Base-by-base conservation (phyloP, 768 basidiomycete species). In the Chalciporus pseudorubinellus region DNA sequence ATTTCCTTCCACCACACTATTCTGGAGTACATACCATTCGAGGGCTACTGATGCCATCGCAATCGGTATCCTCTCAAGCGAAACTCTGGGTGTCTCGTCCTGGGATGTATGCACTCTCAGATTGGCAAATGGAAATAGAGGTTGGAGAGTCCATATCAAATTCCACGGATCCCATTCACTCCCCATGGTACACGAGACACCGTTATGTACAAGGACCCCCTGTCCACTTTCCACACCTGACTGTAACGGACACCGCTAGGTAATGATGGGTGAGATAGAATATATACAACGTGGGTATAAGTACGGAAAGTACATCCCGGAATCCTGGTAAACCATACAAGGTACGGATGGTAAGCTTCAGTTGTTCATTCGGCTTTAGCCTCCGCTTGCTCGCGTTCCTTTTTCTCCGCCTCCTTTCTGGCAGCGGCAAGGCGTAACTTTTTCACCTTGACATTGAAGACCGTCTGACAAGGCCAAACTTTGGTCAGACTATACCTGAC, bases 401-500 rank as follows among this genome's bases (percentile, higher is more conserved):
- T 71, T 38, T 72, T 70, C 38, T 68, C 66, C 34, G 54, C 46
- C 61, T 81, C 78, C 60, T 81, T 83, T 60, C 74, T 79, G 45
- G 74, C 70, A 6, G 77, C 78, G 29, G 79, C 80, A 36, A 84
- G 68, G 18, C 75, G 78, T 50, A 82, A 56, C 61, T 78, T 78
- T 73, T 92, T 91, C 51, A 84, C 73, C 54, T 82, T 82, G 55
- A 82, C 77, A 65, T 89, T 92, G 73, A 89, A 84, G 65, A 82
- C 77, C 4, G 85, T 88, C 86, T 87, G 54, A 42, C 21, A 38
- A 9, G 38, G 33, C 53, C 43, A 49, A 51, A 50, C 22, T 1
- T n/a, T 8, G 18, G 44, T 10, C 9, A 18, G 41, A 34, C 28
- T 16, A n/a, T 10, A 14, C 33, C 33, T 7, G 34, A n/a, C 10